Evolutionary conservation across 2,329 filamentous ascomycete species (phyloP).

Genomic region (Fusarium equiseti): DNA sequence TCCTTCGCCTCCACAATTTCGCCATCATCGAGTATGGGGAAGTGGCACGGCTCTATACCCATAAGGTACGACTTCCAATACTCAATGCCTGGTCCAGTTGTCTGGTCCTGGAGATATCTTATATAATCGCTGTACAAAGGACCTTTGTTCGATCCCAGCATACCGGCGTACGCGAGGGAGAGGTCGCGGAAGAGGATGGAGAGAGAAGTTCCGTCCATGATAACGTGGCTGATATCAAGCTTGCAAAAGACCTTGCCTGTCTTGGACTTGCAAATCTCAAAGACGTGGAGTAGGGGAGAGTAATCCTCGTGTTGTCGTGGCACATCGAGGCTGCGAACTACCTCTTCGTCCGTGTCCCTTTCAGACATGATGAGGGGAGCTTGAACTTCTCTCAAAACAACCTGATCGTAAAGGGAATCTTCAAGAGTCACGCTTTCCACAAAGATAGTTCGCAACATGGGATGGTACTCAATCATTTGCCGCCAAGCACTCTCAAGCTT

Average conservation of each 20-base stretch:
- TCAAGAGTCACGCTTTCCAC: constrained; percentile 58
- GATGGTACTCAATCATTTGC: constrained; percentile 56
- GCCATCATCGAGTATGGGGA: constrained; percentile 36
- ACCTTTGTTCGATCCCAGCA: constrained; percentile 8
- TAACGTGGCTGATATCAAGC: constrained; percentile 40
- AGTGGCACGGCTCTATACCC: constrained; percentile 35
- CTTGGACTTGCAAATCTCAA: constrained; percentile 39
- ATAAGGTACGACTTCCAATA: constrained; percentile 34
- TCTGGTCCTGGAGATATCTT: constrained; percentile 18
- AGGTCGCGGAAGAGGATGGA: constrained; percentile 41
- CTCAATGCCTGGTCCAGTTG: constrained; percentile 9
- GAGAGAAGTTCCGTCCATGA: constrained; percentile 42
- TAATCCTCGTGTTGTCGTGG: constrained; percentile 16
- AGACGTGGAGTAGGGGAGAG: constrained; percentile 16
- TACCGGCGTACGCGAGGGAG: constrained; percentile 20
- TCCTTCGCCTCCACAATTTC: constrained; percentile 17
- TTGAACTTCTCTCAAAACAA: constrained; percentile 53
- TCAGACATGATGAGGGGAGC: constrained; percentile 16
- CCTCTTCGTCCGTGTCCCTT: constrained; percentile 27
- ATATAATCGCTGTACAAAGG: constrained; percentile 38
- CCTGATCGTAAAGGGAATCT: constrained; percentile 60
- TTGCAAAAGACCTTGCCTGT: constrained; percentile 42
- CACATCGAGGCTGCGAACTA: constrained; percentile 2
- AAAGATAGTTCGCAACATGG: constrained; percentile 61
- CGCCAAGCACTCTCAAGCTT: constrained; percentile 52